A percentile compares a stretch with the other conserved stretches of the same genome.
phyloP scores from a whole-genome alignment of 345 rosid genomes.

The Chamaenerion angustifolium region DNA sequence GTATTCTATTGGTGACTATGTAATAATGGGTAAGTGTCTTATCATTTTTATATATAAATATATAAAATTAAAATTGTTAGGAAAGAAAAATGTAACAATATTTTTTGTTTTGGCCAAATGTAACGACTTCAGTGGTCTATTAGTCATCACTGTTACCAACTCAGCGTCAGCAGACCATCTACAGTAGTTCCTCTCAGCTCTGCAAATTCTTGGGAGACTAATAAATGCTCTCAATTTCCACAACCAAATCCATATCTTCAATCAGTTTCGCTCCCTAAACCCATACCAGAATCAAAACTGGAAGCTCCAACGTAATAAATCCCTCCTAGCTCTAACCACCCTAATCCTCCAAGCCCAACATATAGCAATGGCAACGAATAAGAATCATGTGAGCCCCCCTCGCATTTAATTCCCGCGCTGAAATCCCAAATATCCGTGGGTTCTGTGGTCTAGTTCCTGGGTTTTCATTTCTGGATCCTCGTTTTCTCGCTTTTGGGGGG shows the following conservation, averaged over 20 bases:
- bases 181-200: not conserved
- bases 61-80: too few species aligned
- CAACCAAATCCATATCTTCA: not conserved
- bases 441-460: not conserved
- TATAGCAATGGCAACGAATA: slow-evolving; percentile 16
- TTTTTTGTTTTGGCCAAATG: too few species aligned
- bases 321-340: too few species aligned
- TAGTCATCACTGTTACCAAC: not conserved
- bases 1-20: too few species aligned
- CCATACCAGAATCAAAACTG: not conserved
- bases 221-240: slow-evolving; percentile 2
- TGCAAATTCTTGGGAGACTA: not conserved
- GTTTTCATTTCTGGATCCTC: slow-evolving; percentile 1
- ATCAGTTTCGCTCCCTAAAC: not conserved
- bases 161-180: not conserved
- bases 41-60: too few species aligned
- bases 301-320: not conserved
- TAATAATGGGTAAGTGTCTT: too few species aligned
- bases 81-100: too few species aligned
- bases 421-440: not conserved
- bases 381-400: slow-evolving; percentile 64
- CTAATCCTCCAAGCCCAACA: too few species aligned
- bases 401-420: slow-evolving; percentile 6
- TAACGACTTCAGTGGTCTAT: too few species aligned
- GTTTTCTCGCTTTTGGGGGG: not conserved